Percentiles rank a stretch among this genome's conserved stretches.
These are phyloP conservation scores for Colletotrichum sp. DNA, from an alignment of 2,329 filamentous ascomycete genomes.

Conservation along the genomic window DNA sequence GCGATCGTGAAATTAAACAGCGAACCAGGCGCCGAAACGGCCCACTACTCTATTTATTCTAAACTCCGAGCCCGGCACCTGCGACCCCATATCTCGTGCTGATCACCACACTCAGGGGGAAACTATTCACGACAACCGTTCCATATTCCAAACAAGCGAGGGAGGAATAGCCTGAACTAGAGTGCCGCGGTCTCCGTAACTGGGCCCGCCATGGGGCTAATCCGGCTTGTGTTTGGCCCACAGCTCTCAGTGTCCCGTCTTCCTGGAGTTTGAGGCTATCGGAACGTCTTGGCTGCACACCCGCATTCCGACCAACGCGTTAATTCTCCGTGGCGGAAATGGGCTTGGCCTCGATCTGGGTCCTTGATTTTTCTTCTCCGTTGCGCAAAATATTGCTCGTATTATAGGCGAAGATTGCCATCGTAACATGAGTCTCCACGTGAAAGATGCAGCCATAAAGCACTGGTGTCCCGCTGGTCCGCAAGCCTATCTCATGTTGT, in stretches of 20 bases:
- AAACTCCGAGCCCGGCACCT: not conserved
- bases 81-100: not conserved
- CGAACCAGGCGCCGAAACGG: not conserved
- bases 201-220: not conserved
- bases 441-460: not conserved
- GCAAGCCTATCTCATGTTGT: not conserved
- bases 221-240: not conserved
- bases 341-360: not conserved
- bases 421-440: not conserved
- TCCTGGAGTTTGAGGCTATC: not conserved
- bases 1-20: not conserved
- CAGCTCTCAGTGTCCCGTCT: not conserved
- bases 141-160: not conserved
- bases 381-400: not conserved
- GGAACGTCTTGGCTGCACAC: not conserved
- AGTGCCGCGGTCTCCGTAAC: not conserved
- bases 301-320: not conserved
- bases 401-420: not conserved
- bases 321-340: conserved; percentile 1
- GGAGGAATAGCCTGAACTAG: not conserved
- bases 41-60: conserved; percentile 7
- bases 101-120: not conserved
- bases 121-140: not conserved
- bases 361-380: not conserved
- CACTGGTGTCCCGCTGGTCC: not conserved